Conservation (phyloP, 2,329 filamentous ascomycete genomes). For the Plenodomus tracheiphilus region DNA sequence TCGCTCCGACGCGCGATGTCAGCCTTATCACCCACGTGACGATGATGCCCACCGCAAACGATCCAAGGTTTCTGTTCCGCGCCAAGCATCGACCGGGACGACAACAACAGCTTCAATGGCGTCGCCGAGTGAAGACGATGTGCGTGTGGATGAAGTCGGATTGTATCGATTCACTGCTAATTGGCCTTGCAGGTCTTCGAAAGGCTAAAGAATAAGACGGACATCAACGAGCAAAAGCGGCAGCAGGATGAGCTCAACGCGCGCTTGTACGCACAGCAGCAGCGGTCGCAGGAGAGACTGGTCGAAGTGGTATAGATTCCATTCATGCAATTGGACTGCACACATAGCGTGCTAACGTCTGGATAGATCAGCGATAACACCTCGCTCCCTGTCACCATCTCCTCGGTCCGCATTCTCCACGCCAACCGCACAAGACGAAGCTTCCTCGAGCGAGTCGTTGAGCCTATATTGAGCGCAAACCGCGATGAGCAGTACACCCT, state of each 20-base stretch:
- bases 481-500: slow-evolving; percentile 73
- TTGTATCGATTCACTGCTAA: slow-evolving; percentile 9
- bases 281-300: slow-evolving; percentile 65
- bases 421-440: slow-evolving; percentile 78
- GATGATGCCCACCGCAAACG: slow-evolving; percentile 4
- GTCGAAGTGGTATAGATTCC: slow-evolving; percentile 63
- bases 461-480: slow-evolving; percentile 73
- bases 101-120: slow-evolving; percentile 46
- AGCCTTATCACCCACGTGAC: slow-evolving; percentile 16
- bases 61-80: slow-evolving; percentile 20
- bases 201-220: slow-evolving; percentile 60
- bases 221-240: slow-evolving; percentile 62
- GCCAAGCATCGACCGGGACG: slow-evolving; percentile 29
- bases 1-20: not conserved
- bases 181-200: slow-evolving; percentile 58
- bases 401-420: slow-evolving; percentile 80
- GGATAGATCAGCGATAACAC: slow-evolving; percentile 79
- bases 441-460: slow-evolving; percentile 82
- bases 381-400: slow-evolving; percentile 84
- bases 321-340: slow-evolving; percentile 3
- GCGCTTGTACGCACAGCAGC: slow-evolving; percentile 60
- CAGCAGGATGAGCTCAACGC: slow-evolving; percentile 64
- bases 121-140: slow-evolving; percentile 52
- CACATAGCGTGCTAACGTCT: too few relatives aligned
- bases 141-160: slow-evolving; percentile 24